phyloP scores from a whole-genome alignment of 106 monocot genomes.

The Vanilla planifolia region DNA sequence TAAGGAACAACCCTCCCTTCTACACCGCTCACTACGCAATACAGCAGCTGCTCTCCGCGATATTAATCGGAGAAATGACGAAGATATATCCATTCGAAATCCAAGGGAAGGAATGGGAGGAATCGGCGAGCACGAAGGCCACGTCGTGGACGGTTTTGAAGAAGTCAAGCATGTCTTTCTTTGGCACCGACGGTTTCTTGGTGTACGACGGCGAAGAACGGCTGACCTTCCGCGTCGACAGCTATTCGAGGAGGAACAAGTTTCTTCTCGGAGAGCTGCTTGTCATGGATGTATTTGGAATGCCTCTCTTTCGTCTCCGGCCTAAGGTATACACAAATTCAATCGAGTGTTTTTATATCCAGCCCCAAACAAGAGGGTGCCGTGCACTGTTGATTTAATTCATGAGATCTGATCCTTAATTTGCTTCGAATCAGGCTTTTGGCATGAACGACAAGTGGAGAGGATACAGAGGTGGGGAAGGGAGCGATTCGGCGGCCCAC shows the following conservation, averaged over 20 bases:
- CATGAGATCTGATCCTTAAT: too few relatives aligned
- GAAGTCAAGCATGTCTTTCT: slow-evolving; percentile 85
- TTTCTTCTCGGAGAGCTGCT: slow-evolving; percentile 40
- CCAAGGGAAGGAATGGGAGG: neutral
- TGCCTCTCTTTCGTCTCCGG: slow-evolving; percentile 33
- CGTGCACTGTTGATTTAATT: too few relatives aligned
- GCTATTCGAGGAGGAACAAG: slow-evolving; percentile 72
- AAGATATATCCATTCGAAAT: slow-evolving; percentile 3
- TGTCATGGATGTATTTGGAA: slow-evolving; percentile 67
- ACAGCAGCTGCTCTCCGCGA: neutral
- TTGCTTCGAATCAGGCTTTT: too few relatives aligned
- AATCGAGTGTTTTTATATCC: too few relatives aligned
- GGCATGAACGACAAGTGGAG: too few relatives aligned
- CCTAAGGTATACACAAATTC: too few relatives aligned
- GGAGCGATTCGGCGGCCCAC: too few relatives aligned
- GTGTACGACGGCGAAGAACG: slow-evolving; percentile 52
- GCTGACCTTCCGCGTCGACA: slow-evolving; percentile 76
- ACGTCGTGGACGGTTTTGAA: slow-evolving; percentile 74
- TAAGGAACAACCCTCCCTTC: neutral
- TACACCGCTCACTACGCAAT: neutral
- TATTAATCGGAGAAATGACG: neutral
- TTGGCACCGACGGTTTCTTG: slow-evolving; percentile 82
- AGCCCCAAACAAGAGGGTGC: too few relatives aligned
- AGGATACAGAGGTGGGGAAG: too few relatives aligned
- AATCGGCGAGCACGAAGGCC: neutral